These are phyloP conservation scores for Fusarium kyushuense DNA, from an alignment of 2,329 filamentous ascomycete species.

Conservation along the genomic window DNA sequence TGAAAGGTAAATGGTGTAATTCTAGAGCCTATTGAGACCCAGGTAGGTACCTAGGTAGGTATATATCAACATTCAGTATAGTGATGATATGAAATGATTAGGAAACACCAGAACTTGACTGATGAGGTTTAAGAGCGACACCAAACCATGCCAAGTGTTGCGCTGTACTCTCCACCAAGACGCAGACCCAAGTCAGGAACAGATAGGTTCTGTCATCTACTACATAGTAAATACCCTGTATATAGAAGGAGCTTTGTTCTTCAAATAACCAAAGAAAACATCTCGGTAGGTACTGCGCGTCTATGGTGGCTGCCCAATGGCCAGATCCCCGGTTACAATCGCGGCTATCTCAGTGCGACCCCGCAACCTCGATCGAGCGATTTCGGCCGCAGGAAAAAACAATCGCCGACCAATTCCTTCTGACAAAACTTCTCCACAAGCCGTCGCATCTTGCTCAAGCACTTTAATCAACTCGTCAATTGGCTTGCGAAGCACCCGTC, in stretches of 20 bases:
- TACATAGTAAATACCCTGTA: too few relatives aligned
- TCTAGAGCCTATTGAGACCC: too few relatives aligned
- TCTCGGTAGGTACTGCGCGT: background rate
- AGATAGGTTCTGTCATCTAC: too few relatives aligned
- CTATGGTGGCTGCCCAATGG: background rate
- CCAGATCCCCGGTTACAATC: background rate
- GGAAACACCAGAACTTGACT: too few relatives aligned
- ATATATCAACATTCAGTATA: too few relatives aligned
- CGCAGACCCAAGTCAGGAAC: background rate
- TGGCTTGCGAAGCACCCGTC: slow-evolving; percentile 11
- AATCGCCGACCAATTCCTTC: slow-evolving; percentile 6
- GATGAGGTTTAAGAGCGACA: too few relatives aligned
- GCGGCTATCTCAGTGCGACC: slow-evolving; percentile 8
- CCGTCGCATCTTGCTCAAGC: slow-evolving; percentile 9
- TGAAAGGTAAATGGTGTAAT: too few relatives aligned
- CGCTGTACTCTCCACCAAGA: background rate
- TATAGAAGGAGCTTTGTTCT: too few relatives aligned
- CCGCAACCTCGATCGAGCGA: slow-evolving; percentile 8
- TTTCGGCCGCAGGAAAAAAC: slow-evolving; percentile 17
- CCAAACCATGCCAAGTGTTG: too few relatives aligned
- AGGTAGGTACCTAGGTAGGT: too few relatives aligned
- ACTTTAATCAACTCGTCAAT: background rate
- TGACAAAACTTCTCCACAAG: slow-evolving; percentile 8
- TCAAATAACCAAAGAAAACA: too few relatives aligned
- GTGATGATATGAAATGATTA: too few relatives aligned